Percentiles rank a stretch among this genome's conserved stretches.
phyloP scores from a whole-genome alignment of 148 eudicot species.

The Fagopyrum esculentum region DNA sequence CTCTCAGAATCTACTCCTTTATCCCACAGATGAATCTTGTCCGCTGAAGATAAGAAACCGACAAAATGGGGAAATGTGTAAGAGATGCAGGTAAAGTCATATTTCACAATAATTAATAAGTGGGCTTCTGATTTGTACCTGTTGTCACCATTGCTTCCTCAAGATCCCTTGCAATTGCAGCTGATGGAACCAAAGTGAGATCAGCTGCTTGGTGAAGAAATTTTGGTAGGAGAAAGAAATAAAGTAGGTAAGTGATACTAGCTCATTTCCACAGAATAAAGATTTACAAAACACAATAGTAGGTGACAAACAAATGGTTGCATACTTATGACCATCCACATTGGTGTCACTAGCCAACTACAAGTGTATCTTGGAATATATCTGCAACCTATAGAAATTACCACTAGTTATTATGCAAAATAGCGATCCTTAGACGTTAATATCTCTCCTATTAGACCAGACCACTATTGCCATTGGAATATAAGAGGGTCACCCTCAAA shows the following conservation, averaged over 20 bases:
- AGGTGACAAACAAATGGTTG: constrained; percentile 1
- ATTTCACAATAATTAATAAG: too few relatives aligned
- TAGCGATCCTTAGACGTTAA: not conserved
- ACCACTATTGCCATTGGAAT: not conserved
- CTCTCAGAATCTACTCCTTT: constrained; percentile 98
- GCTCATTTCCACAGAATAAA: not conserved
- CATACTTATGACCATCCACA: constrained; percentile 96
- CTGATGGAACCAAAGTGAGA: constrained; percentile 94
- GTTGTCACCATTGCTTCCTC: constrained; percentile 78
- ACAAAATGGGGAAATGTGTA: not conserved
- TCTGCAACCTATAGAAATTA: constrained; percentile 34
- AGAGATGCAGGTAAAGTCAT: not conserved
- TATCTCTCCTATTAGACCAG: not conserved
- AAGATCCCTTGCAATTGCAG: constrained; percentile 89
- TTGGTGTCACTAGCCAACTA: constrained; percentile 95
- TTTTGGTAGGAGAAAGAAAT: constrained; percentile 31
- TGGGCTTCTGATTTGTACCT: constrained; percentile 48
- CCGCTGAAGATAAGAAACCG: constrained; percentile 24
- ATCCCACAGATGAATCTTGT: constrained; percentile 82
- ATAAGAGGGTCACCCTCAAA: not conserved
- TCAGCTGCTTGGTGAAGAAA: constrained; percentile 95
- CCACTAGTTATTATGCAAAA: not conserved
- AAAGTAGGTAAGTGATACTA: not conserved
- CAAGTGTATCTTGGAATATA: constrained; percentile 96
- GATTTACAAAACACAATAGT: not conserved